Evolutionary conservation across 208 protist genomes (phyloP).

Genomic region (Strigomonas culicis): DNA sequence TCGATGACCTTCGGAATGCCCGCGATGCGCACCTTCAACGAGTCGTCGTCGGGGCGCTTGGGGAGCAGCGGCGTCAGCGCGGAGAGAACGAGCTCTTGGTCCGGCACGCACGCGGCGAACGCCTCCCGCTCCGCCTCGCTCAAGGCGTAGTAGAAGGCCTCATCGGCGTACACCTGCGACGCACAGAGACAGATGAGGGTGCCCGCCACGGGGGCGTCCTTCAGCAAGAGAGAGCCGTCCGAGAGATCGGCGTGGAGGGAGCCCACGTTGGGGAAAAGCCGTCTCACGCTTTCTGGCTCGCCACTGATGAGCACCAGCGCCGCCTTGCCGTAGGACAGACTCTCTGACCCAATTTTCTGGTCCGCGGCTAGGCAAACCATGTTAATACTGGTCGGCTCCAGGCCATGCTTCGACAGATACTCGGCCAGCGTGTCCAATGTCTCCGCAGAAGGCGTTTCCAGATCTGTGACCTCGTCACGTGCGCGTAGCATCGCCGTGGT

Average conservation of each 20-base stretch:
- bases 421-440: conserved; percentile 42
- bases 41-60: conserved; percentile 18
- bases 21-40: conserved; percentile 36
- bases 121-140: conserved; percentile 17
- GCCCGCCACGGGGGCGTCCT: conserved; percentile 46
- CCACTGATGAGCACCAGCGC: conserved; percentile 58
- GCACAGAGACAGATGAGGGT: conserved; percentile 61
- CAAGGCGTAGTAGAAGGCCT: conserved; percentile 54
- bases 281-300: conserved; percentile 26
- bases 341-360: conserved; percentile 62
- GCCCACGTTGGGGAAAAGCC: conserved; percentile 30
- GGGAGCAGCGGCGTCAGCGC: conserved; percentile 46
- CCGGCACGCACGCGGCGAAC: conserved; percentile 24
- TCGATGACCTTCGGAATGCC: conserved; percentile 73
- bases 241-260: conserved; percentile 28
- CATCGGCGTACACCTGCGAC: conserved; percentile 46
- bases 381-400: conserved; percentile 41
- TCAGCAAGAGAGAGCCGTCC: conserved; percentile 37
- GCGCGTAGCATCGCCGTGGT: conserved; percentile 31
- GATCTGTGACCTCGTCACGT: conserved; percentile 9
- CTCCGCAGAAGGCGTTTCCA: conserved; percentile 10
- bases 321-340: conserved; percentile 67
- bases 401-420: conserved; percentile 31
- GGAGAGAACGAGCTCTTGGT: conserved; percentile 39
- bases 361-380: conserved; percentile 73